phyloP scores from a whole-genome alignment of 2,329 filamentous ascomycete genomes.

The Sordariomycetes sp. region DNA sequence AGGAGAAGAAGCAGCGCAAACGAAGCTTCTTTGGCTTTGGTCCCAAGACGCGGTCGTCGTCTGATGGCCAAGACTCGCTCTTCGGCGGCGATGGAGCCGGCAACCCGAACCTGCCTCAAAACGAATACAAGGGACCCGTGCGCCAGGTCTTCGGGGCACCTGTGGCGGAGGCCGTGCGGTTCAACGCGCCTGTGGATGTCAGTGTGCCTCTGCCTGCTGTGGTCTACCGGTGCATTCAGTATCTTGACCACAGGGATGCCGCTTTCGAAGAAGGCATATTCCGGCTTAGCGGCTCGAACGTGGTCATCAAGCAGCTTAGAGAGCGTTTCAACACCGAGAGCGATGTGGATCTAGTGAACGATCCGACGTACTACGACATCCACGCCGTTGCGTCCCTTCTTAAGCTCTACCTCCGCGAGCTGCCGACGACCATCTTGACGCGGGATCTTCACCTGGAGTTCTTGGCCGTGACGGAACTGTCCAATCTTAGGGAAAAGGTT shows the following conservation, averaged over 20 bases:
- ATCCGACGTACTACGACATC: constrained; percentile 84
- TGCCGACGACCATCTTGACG: constrained; percentile 85
- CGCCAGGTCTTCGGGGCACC: constrained; percentile 76
- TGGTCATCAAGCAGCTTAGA: constrained; percentile 80
- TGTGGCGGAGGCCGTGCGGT: constrained; percentile 76
- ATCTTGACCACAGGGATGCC: constrained; percentile 74
- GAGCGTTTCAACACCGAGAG: constrained; percentile 92
- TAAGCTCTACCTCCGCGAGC: constrained; percentile 86
- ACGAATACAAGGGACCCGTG: constrained; percentile 39
- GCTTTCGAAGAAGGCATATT: constrained; percentile 89
- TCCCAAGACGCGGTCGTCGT: constrained; percentile 46
- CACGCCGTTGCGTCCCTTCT: constrained; percentile 90
- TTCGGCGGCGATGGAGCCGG: constrained; percentile 31
- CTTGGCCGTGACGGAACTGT: constrained; percentile 69
- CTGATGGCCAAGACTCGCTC: constrained; percentile 46
- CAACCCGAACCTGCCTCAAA: constrained; percentile 29
- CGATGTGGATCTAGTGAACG: constrained; percentile 76
- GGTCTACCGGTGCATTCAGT: constrained; percentile 91
- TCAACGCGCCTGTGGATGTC: constrained; percentile 61
- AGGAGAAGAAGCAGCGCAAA: constrained; percentile 78
- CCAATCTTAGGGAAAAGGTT: constrained; percentile 67
- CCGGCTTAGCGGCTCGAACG: constrained; percentile 90
- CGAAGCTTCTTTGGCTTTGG: constrained; percentile 64
- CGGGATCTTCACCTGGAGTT: constrained; percentile 86
- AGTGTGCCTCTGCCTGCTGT: constrained; percentile 77